A percentile compares a stretch with the other conserved stretches of the same genome.
Evolutionary conservation across 2,329 filamentous ascomycete species (phyloP).

Genomic region (Zasmidium cellare): DNA sequence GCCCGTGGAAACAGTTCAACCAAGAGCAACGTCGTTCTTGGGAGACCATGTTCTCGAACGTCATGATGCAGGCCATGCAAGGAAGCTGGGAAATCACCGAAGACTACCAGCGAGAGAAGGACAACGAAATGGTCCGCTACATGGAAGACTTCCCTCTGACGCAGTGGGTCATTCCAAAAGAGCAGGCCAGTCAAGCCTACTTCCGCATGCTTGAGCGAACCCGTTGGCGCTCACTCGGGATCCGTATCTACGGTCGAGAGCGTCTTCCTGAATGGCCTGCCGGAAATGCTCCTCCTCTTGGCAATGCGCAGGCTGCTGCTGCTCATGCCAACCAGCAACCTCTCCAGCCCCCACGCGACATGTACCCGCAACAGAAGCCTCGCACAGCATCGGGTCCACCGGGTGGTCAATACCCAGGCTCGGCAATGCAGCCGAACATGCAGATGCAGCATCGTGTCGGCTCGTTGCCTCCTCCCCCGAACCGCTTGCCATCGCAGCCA

Average conservation of each 20-base stretch:
- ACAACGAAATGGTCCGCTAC: conserved; percentile 32
- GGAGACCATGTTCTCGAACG: conserved; percentile 29
- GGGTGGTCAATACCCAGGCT: conserved; percentile 2
- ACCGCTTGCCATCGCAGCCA: conserved; percentile 5
- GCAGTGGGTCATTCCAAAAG: conserved; percentile 29
- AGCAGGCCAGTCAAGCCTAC: conserved; percentile 24
- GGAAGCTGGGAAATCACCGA: conserved; percentile 31
- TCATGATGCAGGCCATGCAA: conserved; percentile 17
- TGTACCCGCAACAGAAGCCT: conserved; percentile 2
- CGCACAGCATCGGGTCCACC: not conserved
- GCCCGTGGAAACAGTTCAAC: conserved; percentile 27
- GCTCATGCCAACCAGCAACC: not conserved
- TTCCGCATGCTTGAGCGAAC: conserved; percentile 26
- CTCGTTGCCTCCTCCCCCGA: not conserved
- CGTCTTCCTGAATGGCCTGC: conserved; percentile 9
- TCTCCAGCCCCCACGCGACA: conserved; percentile 3
- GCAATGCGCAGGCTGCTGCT: not conserved
- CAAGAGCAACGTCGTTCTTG: conserved; percentile 16
- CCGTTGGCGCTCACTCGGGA: conserved; percentile 26
- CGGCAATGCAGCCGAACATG: conserved; percentile 4
- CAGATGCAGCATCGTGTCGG: conserved; percentile 3
- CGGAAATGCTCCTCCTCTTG: not conserved
- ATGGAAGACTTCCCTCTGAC: conserved; percentile 28
- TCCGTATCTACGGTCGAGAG: conserved; percentile 26
- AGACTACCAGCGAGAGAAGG: conserved; percentile 29